These are phyloP conservation scores for sorghum (Sorghum bicolor) DNA, from an alignment of 176 grass and related monocot species.

Conservation along the genomic window Sorghum_bicolor_NCBIv3 NC_012871.2:63220501-63221000, in stretches of 20 bases:
- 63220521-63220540: slow-evolving; percentile 26
- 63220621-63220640: not conserved
- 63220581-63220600: not conserved
- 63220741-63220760: slow-evolving; percentile 73
- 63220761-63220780: slow-evolving; percentile 68
- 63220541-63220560: slow-evolving; percentile 40
- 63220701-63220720: slow-evolving; percentile 45
- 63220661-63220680: slow-evolving; percentile 49
- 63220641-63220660: not conserved
- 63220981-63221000: not conserved
- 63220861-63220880: slow-evolving; percentile 25
- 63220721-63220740: slow-evolving; percentile 56
- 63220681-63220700: slow-evolving; percentile 53
- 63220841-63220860: not conserved
- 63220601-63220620: not conserved
- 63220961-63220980: not conserved
- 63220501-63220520: not conserved
- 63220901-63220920: not conserved
- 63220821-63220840: not conserved
- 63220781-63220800: slow-evolving; percentile 85
- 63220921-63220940: not conserved
- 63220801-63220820: slow-evolving; percentile 50
- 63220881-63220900: slow-evolving; percentile 13
- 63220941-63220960: not conserved
- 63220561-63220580: slow-evolving; percentile 7